Conservation (phyloP, 23 red algal species). For the Cyanidioschyzon merolae region DNA sequence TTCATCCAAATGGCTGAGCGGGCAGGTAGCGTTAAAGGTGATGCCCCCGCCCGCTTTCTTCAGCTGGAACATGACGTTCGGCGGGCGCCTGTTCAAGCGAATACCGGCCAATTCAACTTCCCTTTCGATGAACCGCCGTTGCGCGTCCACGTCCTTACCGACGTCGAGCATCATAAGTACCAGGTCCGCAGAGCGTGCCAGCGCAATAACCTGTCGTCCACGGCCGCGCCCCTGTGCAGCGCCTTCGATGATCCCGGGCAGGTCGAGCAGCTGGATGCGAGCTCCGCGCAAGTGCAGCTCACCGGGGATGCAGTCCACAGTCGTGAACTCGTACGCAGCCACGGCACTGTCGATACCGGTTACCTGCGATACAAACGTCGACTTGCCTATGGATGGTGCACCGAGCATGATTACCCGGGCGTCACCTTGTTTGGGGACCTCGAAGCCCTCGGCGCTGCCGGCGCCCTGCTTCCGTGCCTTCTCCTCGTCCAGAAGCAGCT, state of each 20-base stretch:
- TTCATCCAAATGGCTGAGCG: slow-evolving; percentile 42
- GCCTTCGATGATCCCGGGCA: slow-evolving; percentile 98
- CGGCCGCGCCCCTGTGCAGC: slow-evolving; percentile 89
- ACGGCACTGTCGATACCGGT: slow-evolving; percentile 50
- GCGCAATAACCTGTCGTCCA: slow-evolving; percentile 93
- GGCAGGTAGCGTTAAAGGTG: slow-evolving; percentile 60
- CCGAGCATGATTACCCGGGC: slow-evolving; percentile 88
- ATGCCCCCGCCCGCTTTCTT: slow-evolving; percentile 85
- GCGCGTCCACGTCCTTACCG: slow-evolving; percentile 54
- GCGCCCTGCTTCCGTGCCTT: slow-evolving; percentile 47
- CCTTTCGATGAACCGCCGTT: slow-evolving; percentile 77
- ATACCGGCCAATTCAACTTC: slow-evolving; percentile 95
- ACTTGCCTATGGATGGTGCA: slow-evolving; percentile 92
- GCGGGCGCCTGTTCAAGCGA: slow-evolving; percentile 81
- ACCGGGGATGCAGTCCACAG: slow-evolving; percentile 90
- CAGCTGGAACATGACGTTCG: slow-evolving; percentile 40
- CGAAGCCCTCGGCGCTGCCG: slow-evolving; percentile 77
- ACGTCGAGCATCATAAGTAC: slow-evolving; percentile 87
- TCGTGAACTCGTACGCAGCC: slow-evolving; percentile 89
- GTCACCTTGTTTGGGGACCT: slow-evolving; percentile 90
- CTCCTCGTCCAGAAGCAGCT: not conserved
- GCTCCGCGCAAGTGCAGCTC: slow-evolving; percentile 75
- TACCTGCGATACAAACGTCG: slow-evolving; percentile 65
- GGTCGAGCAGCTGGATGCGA: slow-evolving; percentile 85
- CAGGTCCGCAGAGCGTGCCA: slow-evolving; percentile 83